phyloP scores from a whole-genome alignment of 2,329 filamentous ascomycete species.

The Parasarocladium wereldwijsianum region DNA sequence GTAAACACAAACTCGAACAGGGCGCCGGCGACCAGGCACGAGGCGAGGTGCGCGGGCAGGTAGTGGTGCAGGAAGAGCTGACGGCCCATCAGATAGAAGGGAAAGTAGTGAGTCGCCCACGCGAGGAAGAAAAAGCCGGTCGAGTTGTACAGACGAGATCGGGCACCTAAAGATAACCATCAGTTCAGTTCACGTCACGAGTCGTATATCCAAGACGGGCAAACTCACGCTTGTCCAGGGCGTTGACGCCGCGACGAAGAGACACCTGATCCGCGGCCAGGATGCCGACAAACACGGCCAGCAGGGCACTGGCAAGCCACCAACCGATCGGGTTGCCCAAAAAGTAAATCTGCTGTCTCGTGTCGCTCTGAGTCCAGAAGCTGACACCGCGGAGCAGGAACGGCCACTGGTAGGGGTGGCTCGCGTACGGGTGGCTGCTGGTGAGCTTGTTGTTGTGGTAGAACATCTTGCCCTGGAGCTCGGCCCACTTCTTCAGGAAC shows the following conservation, averaged over 20 bases:
- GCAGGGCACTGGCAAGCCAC: slow-evolving; percentile 86
- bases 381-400: slow-evolving; percentile 94
- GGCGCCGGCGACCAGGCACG: slow-evolving; percentile 76
- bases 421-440: slow-evolving; percentile 91
- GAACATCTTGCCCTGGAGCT: slow-evolving; percentile 97
- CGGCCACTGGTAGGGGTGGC: slow-evolving; percentile 91
- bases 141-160: slow-evolving; percentile 91
- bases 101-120: slow-evolving; percentile 94
- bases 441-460: slow-evolving; percentile 98
- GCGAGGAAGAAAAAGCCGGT: slow-evolving; percentile 98
- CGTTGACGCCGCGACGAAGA: slow-evolving; percentile 81
- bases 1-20: slow-evolving; percentile 92
- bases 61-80: slow-evolving; percentile 98
- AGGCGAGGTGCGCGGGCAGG: slow-evolving; percentile 84
- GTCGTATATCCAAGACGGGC: neutral
- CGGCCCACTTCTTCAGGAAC: slow-evolving; percentile 89
- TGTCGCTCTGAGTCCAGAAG: slow-evolving; percentile 97
- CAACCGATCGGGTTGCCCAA: slow-evolving; percentile 91
- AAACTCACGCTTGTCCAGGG: slow-evolving; percentile 77
- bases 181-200: neutral
- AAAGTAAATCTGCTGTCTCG: slow-evolving; percentile 95
- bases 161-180: slow-evolving; percentile 52
- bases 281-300: slow-evolving; percentile 89
- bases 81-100: slow-evolving; percentile 95
- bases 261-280: slow-evolving; percentile 87